Conservation (phyloP, 768 basidiomycete species). For the Lepiota brunneoincarnata region DNA sequence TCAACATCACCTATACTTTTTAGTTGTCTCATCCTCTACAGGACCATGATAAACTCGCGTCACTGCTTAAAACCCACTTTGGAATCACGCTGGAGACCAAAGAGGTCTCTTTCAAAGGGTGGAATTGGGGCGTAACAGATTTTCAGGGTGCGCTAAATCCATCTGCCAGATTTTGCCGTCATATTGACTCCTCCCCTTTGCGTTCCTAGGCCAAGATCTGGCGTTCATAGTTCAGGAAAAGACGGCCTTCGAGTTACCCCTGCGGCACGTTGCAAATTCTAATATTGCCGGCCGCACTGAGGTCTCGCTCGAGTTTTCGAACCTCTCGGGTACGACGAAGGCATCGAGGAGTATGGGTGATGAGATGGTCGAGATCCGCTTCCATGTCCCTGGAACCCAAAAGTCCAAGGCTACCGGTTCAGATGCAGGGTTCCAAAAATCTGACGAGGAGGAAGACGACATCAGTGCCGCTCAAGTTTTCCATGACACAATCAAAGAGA, state of each 20-base stretch:
- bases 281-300: constrained; percentile 97
- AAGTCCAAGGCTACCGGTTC: constrained; percentile 53
- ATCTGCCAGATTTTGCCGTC: neutral
- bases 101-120: constrained; percentile 89
- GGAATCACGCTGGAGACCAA: constrained; percentile 78
- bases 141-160: constrained; percentile 70
- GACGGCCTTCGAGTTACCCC: constrained; percentile 86
- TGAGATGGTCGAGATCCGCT: constrained; percentile 94
- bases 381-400: constrained; percentile 87
- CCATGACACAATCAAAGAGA: constrained; percentile 95
- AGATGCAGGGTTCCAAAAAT: constrained; percentile 72
- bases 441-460: constrained; percentile 75
- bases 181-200: constrained; percentile 2
- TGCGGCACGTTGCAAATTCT: constrained; percentile 87
- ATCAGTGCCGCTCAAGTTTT: constrained; percentile 93
- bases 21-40: constrained; percentile 26
- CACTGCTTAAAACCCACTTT: constrained; percentile 85
- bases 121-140: constrained; percentile 98
- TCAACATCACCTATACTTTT: neutral
- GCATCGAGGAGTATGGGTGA: constrained; percentile 51
- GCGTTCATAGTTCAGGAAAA: constrained; percentile 88
- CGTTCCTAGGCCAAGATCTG: constrained; percentile 74
- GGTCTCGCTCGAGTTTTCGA: constrained; percentile 94
- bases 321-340: constrained; percentile 41
- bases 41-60: constrained; percentile 88